Evolutionary conservation across 2,329 filamentous ascomycete genomes (phyloP), one percentile per base, ranked within the genome.

Genomic region (Domatiomyces catenatus): DNA sequence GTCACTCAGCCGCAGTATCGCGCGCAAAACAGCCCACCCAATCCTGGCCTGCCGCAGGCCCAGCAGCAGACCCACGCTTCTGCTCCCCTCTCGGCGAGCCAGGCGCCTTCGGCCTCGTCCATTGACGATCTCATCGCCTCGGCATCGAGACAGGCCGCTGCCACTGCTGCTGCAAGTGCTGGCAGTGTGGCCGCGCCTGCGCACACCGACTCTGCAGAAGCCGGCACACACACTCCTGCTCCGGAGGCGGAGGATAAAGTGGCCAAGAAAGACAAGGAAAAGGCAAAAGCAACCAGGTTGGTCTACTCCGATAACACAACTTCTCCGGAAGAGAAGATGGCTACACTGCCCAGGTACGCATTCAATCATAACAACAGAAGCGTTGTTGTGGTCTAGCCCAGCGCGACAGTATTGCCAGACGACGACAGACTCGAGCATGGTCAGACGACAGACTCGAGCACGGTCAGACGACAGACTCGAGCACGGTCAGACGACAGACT

Each of bases 291-390:
- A 51, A 76, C 70, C 59, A 72, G 78, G 64, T 81, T 94, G 76
- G 74, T 94, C 26, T 94, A 92, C 69, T 81, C 81, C 55, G 86
- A 93, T 63, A 80, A 83, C 48, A 81, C 84, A 52, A 71, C 81
- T 61, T 92, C 85, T 61, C 85, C 87, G 1, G 89, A 95, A 70
- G 89, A 94, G 74, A 86, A 82, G 69, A 88, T 94, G 85, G 83
- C 86, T 24, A 69, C 72, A 63, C 71, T 92, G 70, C 74, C 84
- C 54, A 81, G 80, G 67, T 94, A 93, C 71, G 80, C 81, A 60
- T 84, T 78, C 65, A 71, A 39, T 15, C 32, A 39, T 39, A 39
- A 39, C 10, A 39, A 39, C 32, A 39, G 32, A 39, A 39, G 10
- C 10, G 32, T 39, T 15, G 32, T 39, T 15, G 32, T 39, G 32